Base-by-base conservation (phyloP, 805 yeast genomes). In the Lipomyces mesembrius region DNA sequence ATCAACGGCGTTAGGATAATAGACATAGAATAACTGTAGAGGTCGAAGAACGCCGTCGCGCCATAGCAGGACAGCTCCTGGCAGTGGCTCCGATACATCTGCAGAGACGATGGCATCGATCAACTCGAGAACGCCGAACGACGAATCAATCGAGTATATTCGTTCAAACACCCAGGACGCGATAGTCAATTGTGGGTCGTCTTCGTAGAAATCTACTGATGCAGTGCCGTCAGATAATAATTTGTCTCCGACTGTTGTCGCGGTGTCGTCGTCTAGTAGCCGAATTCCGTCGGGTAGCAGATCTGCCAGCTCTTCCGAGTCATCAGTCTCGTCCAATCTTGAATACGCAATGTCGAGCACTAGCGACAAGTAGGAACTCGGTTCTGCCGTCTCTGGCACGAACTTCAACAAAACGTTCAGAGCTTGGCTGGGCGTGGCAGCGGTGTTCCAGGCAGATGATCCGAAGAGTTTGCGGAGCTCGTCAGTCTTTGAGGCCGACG, bases 301-400 rank as follows among this genome's bases (percentile, higher is more conserved):
- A n/a, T 57, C 39, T n/a, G 52, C 64, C 17, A 49, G 22, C 9
- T 20, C 25, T 53, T 39, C 55, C 14, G 12, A 29, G 17, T 27
- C 59, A 12, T 46, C 59, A 9, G 11, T 58, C 32, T 20, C 22
- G n/a, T 52, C 54, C 20, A 62, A 43, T 5, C 60, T 29, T 6
- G 35, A 59, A 51, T 64, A 43, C 3, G 59, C 64, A 57, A 70
- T 57, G 17, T 65, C 74, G 8, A 43, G 25, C 8, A 63, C 70
- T 2, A 67, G 46, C 25, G 65, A 54, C n/a, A 72, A n/a, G 66
- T 72, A 72, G n/a, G 59, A 2, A 4, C 54, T 58, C 17, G 76
- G 75, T 14, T 72, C 68, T 11, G 66, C 61, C 0, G 78, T 70
- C 49, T 73, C 79, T 2, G 81, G 81, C 53, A 74, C 57, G 46